A percentile compares a stretch with the other conserved stretches of the same genome.
Conservation (phyloP, 176 grass and related monocot genomes). For the Secale cereale region DNA sequence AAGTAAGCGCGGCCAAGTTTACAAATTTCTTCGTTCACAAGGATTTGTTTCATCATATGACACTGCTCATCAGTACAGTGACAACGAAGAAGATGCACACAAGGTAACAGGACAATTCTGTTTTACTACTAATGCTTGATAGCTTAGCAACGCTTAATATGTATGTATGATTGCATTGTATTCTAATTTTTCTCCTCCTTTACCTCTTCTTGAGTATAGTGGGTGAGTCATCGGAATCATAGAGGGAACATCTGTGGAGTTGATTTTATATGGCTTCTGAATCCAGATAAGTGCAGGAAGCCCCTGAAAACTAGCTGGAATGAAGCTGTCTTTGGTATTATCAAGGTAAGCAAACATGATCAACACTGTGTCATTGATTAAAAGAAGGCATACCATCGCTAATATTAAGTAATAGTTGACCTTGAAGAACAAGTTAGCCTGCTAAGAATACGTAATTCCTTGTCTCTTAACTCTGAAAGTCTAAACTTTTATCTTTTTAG, state of each 20-base stretch:
- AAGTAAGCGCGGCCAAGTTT: conserved; percentile 94
- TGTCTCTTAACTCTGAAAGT: conserved; percentile 17
- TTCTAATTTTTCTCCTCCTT: conserved; percentile 8
- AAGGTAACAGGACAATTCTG: conserved; percentile 53
- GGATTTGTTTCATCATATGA: conserved; percentile 92
- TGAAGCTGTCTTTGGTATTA: conserved; percentile 85
- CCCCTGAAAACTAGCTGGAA: conserved; percentile 93
- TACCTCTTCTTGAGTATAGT: conserved; percentile 41
- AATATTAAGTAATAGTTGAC: conserved; percentile 32
- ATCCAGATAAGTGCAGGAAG: conserved; percentile 74
- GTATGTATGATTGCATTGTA: not conserved
- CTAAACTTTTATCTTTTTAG: conserved; percentile 38
- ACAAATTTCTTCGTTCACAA: conserved; percentile 88
- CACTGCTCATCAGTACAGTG: conserved; percentile 82
- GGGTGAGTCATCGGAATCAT: conserved; percentile 96
- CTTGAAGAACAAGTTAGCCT: conserved; percentile 30
- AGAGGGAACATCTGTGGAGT: conserved; percentile 92
- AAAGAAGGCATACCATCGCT: conserved; percentile 14
- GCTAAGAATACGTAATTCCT: conserved; percentile 18
- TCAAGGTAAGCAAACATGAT: conserved; percentile 64
- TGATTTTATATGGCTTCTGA: conserved; percentile 97
- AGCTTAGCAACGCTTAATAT: not conserved
- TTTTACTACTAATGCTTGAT: conserved; percentile 27
- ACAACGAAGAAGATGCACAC: conserved; percentile 83
- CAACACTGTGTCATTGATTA: conserved; percentile 11